Base-by-base conservation (phyloP, 108 stramenopile species). In the Pseudonitzschia pungens region DNA sequence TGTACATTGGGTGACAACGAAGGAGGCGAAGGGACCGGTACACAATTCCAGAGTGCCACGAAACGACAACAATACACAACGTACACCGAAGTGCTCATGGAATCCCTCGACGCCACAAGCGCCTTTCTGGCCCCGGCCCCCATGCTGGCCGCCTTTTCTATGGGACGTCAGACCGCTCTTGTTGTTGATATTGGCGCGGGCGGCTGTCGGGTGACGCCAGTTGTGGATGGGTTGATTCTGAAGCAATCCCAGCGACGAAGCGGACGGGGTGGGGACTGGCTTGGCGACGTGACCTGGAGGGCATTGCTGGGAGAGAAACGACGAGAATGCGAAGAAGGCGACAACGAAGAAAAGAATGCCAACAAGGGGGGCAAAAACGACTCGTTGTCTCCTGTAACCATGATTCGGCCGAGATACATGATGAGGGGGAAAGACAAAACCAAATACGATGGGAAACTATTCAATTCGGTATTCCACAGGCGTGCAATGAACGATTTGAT, bases 251-350 rank as follows among this genome's bases (percentile, higher is more conserved):
- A 86, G 71, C 80, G 88, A 41, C 82, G 80, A 14, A 89, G 78
- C 79, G 89, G 86, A 45, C 78, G 90, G 36, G 92, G 92, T 52
- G 92, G 92, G 18, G 84, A 83, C 63, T 92, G 94, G 91, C 55
- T 91, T 48, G 82, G 83, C 10, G 69, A 85, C 70, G 72, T 87
- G 27, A 80, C 84, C 36, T 88, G 87, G 86, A 76, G 86, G 65
- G 90, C 83, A 27, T 32, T 83, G 70, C 51, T 78, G 77, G 77
- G 77, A 70, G 80, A 86, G 42, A 71, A 85, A 56, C 33, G 63
- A 21, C 40, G 52, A n/a, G 14, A 42, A 60, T 15, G 73, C 45
- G 33, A 26, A 28, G 33, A 58, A 8, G 29, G 21, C 27, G 29
- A 26, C 14, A 27, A 31, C 29, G 45, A 54, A 7, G 9, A 26